Evolutionary conservation across 1,139 yeast genomes (phyloP).

Genomic region (Pichia sorboxylosa): DNA sequence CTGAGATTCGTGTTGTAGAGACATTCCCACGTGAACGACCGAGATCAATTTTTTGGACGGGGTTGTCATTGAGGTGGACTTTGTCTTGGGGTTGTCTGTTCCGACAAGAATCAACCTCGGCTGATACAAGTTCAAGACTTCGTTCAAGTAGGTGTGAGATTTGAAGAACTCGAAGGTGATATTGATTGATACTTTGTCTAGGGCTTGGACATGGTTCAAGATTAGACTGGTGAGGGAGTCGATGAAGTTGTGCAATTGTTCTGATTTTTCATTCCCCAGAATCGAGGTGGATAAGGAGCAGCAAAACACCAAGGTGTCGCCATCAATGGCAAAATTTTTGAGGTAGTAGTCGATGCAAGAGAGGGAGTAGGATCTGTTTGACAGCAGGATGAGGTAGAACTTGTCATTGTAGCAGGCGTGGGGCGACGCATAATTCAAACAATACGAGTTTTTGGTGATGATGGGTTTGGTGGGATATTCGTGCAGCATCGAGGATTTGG

Average conservation of each 20-base stretch:
- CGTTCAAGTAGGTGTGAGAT: conserved; percentile 17
- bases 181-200: conserved; percentile 9
- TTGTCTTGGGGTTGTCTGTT: conserved; percentile 14
- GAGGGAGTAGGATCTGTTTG: conserved; percentile 61
- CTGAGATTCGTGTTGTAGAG: conserved; percentile 8
- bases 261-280: conserved; percentile 8
- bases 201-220: conserved; percentile 5
- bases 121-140: conserved; percentile 18
- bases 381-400: conserved; percentile 46
- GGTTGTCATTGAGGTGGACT: conserved; percentile 19
- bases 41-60: conserved; percentile 17
- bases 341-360: conserved; percentile 60
- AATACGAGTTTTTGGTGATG: conserved; percentile 25
- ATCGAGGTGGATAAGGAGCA: conserved; percentile 17
- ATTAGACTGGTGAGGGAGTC: conserved; percentile 13
- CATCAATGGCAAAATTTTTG: conserved; percentile 39
- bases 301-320: conserved; percentile 49
- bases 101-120: conserved; percentile 21
- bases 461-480: conserved; percentile 23
- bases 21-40: conserved; percentile 18
- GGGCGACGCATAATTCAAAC: conserved; percentile 29
- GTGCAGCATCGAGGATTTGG: conserved; percentile 9
- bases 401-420: conserved; percentile 33
- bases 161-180: conserved; percentile 21
- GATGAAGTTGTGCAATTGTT: conserved; percentile 5